Percentiles rank a stretch among this genome's conserved stretches.
These are phyloP conservation scores for Artemisia argyi DNA, from an alignment of 129 eudicot species.

Conservation along the genomic window DNA sequence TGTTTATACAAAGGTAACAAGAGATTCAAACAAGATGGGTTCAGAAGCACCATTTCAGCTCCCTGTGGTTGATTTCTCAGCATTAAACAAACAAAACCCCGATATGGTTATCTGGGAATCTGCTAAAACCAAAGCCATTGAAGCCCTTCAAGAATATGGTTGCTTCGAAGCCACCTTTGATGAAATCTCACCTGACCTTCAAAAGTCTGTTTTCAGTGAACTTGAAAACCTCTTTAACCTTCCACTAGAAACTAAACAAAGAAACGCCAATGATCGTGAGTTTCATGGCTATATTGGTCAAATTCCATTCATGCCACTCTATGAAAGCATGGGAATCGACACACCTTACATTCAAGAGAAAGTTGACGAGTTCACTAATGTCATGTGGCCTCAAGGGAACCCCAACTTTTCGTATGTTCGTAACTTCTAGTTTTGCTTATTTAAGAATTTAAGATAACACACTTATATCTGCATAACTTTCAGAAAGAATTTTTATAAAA, in stretches of 20 bases:
- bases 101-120: constrained; percentile 44
- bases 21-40: constrained; percentile 25
- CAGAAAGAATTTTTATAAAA: too few species aligned
- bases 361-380: constrained; percentile 24
- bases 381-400: constrained; percentile 39
- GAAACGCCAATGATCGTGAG: constrained; percentile 17
- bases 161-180: constrained; percentile 42
- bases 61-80: constrained; percentile 31
- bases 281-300: constrained; percentile 38
- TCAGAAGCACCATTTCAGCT: constrained; percentile 40
- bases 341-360: constrained; percentile 15
- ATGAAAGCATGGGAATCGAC: constrained; percentile 36
- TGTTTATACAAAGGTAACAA: not conserved
- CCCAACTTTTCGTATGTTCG: constrained; percentile 31
- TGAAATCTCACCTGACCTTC: constrained; percentile 31
- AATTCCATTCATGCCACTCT: constrained; percentile 33
- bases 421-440: not conserved
- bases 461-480: too few species aligned
- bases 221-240: constrained; percentile 31
- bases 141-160: constrained; percentile 53
- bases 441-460: too few species aligned
- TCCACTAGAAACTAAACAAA: constrained; percentile 28
- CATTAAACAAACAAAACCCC: constrained; percentile 26
- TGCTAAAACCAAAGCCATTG: constrained; percentile 46
- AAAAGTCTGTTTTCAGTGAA: constrained; percentile 28